Evolutionary conservation across 352 stramenopile species (phyloP), one percentile per base, ranked within the genome.

Genomic region (Lagenidium sp.): DNA sequence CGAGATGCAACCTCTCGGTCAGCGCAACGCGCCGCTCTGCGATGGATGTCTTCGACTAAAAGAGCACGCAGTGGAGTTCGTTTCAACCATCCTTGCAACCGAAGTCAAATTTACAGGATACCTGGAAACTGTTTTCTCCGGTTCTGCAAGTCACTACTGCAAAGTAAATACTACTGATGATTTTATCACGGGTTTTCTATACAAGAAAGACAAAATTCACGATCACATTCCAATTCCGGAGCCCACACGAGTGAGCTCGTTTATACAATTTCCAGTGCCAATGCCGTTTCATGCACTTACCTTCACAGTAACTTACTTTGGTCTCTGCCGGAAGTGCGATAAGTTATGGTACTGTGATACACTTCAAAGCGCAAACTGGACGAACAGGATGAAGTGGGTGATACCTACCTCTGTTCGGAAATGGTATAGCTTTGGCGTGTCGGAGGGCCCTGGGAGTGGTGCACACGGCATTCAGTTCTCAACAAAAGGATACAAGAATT

Each of bases 201-300:
- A 87, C 78, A 93, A 93, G 57, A 93, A 93, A 49, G 81, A 93
- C 62, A 93, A 93, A 48, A 90, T 93, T 31, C 81, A 93, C 53
- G 81, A 93, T 35, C 81, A 93, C 50, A 88, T 93, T 43, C 81
- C 81, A 34, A 87, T 93, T 41, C 81, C 81, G 5, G 78, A 93
- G 49, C 78, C 81, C 1, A 93, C 77, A 22, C 73, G 77, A 32
- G 78, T 90, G 47, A 89, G 74, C 54, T 91, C 81, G 13, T 93
- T 93, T 47, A 90, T 93, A 45, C 81, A 89, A 49, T 93, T 93
- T 35, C 81, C 81, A 5, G 81, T 91, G 21, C 78, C 81, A 4
- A 90, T 93, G 81, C 81, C 81, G 24, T 93, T 93, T 57, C 81
- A 93, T 38, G 81, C 81, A 16, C 66, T 93, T 18, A 93, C 81